These are phyloP conservation scores for Pseudotulostoma volvatum DNA, from an alignment of 495 filamentous ascomycete genomes.

Conservation along the genomic window DNA sequence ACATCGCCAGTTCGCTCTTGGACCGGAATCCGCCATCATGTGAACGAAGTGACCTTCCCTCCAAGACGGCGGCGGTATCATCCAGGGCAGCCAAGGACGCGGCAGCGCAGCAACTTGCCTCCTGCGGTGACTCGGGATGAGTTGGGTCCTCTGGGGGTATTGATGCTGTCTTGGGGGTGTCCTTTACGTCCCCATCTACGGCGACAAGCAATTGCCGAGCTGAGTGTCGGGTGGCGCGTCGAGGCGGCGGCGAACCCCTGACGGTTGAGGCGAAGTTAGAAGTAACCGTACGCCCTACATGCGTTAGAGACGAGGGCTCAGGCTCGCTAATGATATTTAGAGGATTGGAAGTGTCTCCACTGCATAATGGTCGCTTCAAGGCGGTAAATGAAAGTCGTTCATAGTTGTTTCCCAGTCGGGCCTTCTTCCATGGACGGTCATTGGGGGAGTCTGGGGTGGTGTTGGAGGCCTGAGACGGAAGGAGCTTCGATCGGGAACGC, in stretches of 20 bases:
- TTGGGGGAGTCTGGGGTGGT: conserved; percentile 1
- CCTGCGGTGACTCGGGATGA: background rate
- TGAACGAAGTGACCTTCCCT: conserved; percentile 34
- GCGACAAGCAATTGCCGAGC: conserved; percentile 2
- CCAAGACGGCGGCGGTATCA: conserved; percentile 4
- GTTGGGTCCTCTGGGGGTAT: background rate
- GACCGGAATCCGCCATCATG: conserved; percentile 39
- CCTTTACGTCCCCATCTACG: background rate
- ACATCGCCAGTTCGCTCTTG: conserved; percentile 75
- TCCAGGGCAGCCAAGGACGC: conserved; percentile 1
- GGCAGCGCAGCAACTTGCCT: conserved; percentile 4
- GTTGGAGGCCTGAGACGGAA: conserved; percentile 3
- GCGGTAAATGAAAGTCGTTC: conserved; percentile 5
- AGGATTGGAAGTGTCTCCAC: conserved; percentile 23
- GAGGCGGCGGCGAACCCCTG: background rate
- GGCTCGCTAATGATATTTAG: conserved; percentile 23
- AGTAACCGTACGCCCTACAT: conserved; percentile 4
- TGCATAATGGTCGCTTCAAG: conserved; percentile 5
- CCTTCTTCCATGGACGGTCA: conserved; percentile 9
- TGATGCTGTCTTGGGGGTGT: background rate
- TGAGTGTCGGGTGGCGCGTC: conserved; percentile 7
- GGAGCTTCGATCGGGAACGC: conserved; percentile 1
- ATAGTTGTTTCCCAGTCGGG: conserved; percentile 5
- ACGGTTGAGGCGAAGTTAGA: conserved; percentile 2
- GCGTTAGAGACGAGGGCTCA: conserved; percentile 1